Percentiles rank a stretch among this genome's conserved stretches.
These are phyloP conservation scores for Fusarium odoratissimum DNA, from an alignment of 2,329 filamentous ascomycete genomes.

Conservation along the genomic window DNA sequence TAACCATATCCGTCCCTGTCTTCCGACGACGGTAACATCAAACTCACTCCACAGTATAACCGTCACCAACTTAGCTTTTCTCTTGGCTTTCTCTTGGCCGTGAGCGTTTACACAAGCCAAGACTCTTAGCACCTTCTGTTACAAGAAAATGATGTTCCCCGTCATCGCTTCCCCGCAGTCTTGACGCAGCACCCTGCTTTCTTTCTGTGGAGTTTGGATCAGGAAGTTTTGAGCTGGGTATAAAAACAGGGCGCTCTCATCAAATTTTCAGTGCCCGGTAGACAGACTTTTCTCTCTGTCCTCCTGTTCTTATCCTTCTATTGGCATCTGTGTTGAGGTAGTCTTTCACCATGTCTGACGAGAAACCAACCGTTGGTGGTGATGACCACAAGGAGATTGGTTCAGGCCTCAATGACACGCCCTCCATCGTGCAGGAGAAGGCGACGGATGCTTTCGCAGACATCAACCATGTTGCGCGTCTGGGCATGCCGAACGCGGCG, in stretches of 20 bases:
- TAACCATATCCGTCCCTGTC: not conserved
- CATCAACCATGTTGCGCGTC: slow-evolving; percentile 30
- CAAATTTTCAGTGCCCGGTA: not conserved
- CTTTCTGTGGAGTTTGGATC: slow-evolving; percentile 2
- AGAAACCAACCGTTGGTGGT: slow-evolving; percentile 8
- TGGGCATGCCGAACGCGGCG: slow-evolving; percentile 6
- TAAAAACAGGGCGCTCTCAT: not conserved
- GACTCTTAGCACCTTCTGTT: slow-evolving; percentile 23
- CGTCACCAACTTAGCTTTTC: slow-evolving; percentile 9
- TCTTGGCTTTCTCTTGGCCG: slow-evolving; percentile 18
- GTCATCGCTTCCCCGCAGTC: slow-evolving; percentile 14
- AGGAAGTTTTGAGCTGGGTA: not conserved
- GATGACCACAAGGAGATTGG: not conserved
- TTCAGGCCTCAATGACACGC: not conserved
- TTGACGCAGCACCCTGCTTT: slow-evolving; percentile 20
- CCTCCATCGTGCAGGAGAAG: slow-evolving; percentile 24
- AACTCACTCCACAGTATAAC: not conserved
- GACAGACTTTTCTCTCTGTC: slow-evolving; percentile 2
- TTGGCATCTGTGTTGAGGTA: not conserved
- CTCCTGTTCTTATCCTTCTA: not conserved
- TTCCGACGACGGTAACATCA: not conserved
- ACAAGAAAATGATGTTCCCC: slow-evolving; percentile 13
- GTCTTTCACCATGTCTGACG: slow-evolving; percentile 14
- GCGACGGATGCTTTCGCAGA: slow-evolving; percentile 1
- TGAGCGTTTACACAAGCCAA: slow-evolving; percentile 11